Evolutionary conservation across 352 stramenopile species (phyloP), one percentile per base, ranked within the genome.

Genomic region (Thalassiosira exigua): DNA sequence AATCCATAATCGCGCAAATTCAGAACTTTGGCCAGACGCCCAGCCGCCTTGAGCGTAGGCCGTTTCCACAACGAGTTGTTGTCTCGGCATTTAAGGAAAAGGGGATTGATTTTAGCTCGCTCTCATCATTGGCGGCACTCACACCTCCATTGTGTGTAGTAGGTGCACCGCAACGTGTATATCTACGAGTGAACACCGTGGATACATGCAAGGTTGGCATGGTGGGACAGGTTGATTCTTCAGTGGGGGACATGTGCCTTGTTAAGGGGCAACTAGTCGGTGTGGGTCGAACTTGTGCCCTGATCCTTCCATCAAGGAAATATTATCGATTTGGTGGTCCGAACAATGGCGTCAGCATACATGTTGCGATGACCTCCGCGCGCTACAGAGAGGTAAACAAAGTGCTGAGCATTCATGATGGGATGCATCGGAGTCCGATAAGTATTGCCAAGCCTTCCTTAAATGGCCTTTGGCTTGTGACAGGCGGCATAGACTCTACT

Each of bases 1-100:
- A 96, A 60, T 97, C 96, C 17, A 96, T 98, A 14, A 93, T 95
- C 76, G 88, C 90, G 48, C 90, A 95, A 73, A 95, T 95, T 75
- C 88, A 95, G 71, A 95, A 95, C 66, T 95, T 95, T 78, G 90
- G 90, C 26, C 88, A 94, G 76, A 95, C 90, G 27, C 90, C 90
- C 29, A 94, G 87, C 65, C 79, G 88, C 51, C 75, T 93, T 27
- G 88, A 92, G 54, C 75, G 86, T 39, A 81, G 79, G 51, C 82
- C 89, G 44, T 93, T 94, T 59, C 84, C 78, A 2, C 78, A 86
- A 59, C 39, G 81, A 58, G 69, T 83, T 60, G 66, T 91, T 17
- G 69, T 86, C 19, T 70, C 58, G 51, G 62, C 81, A 39, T 73
- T 90, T 46, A 91, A 86, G 68, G 82, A 90, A 64, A 89, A 85